Conservation (phyloP, 2,329 filamentous ascomycete genomes). For the Hypoxylon sp. region DNA sequence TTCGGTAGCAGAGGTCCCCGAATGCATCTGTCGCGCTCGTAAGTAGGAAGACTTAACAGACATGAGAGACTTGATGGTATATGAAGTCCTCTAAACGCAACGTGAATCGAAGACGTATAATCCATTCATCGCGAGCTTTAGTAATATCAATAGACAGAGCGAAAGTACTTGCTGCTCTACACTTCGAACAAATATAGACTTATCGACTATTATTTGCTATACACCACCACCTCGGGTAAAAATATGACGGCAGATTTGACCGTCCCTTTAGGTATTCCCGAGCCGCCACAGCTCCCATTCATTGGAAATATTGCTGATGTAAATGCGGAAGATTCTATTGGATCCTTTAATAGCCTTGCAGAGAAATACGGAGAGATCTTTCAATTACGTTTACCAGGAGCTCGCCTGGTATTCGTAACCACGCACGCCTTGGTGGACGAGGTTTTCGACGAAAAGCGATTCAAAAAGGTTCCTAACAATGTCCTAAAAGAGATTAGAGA, state of each 20-base stretch:
- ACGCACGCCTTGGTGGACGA: slow-evolving; percentile 72
- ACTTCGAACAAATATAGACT: neutral
- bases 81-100: neutral
- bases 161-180: neutral
- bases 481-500: slow-evolving; percentile 69
- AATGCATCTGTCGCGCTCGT: neutral
- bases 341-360: slow-evolving; percentile 69
- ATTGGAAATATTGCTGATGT: slow-evolving; percentile 76
- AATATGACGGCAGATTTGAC: slow-evolving; percentile 18
- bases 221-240: neutral
- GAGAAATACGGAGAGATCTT: slow-evolving; percentile 55
- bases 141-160: neutral
- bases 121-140: neutral
- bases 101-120: neutral
- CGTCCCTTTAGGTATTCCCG: slow-evolving; percentile 32
- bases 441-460: slow-evolving; percentile 74
- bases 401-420: slow-evolving; percentile 63
- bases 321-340: slow-evolving; percentile 68
- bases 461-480: slow-evolving; percentile 69
- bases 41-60: neutral
- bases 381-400: slow-evolving; percentile 20
- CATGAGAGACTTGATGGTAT: neutral
- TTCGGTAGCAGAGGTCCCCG: neutral
- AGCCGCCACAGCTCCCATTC: slow-evolving; percentile 67
- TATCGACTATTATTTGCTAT: neutral